Evolutionary conservation across 2,329 filamentous ascomycete genomes (phyloP).

Genomic region (Hymenoscyphus albidus): DNA sequence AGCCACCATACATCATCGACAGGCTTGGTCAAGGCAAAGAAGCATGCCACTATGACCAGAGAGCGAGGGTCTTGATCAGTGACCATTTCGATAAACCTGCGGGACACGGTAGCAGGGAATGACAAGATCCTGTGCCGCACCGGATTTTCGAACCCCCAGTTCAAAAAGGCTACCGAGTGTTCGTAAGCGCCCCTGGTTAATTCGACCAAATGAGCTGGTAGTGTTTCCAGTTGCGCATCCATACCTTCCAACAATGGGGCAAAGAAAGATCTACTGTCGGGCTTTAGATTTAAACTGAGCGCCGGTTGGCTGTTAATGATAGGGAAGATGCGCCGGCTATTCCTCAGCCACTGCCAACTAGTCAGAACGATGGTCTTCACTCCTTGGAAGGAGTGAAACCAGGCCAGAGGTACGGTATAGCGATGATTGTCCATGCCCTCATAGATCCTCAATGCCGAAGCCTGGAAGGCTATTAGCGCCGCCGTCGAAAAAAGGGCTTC

Average conservation of each 20-base stretch:
- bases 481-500: slow-evolving; percentile 61
- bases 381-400: slow-evolving; percentile 65
- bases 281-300: slow-evolving; percentile 56
- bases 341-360: slow-evolving; percentile 61
- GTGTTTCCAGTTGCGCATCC: slow-evolving; percentile 49
- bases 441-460: slow-evolving; percentile 60
- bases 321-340: slow-evolving; percentile 52
- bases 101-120: slow-evolving; percentile 62
- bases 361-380: slow-evolving; percentile 62
- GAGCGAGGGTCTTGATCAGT: slow-evolving; percentile 47
- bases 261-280: slow-evolving; percentile 54
- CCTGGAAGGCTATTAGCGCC: slow-evolving; percentile 62
- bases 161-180: slow-evolving; percentile 62
- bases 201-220: slow-evolving; percentile 21
- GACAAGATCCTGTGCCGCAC: slow-evolving; percentile 56
- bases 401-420: slow-evolving; percentile 58
- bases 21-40: slow-evolving; percentile 32
- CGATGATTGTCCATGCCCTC: slow-evolving; percentile 47
- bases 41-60: slow-evolving; percentile 31
- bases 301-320: slow-evolving; percentile 63
- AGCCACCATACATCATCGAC: slow-evolving; percentile 58
- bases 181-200: slow-evolving; percentile 54
- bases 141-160: slow-evolving; percentile 61
- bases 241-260: slow-evolving; percentile 55
- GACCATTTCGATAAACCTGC: slow-evolving; percentile 57